Evolutionary conservation across 2,329 filamentous ascomycete genomes (phyloP).

Genomic region (Trichoderma atrobrunneum): DNA sequence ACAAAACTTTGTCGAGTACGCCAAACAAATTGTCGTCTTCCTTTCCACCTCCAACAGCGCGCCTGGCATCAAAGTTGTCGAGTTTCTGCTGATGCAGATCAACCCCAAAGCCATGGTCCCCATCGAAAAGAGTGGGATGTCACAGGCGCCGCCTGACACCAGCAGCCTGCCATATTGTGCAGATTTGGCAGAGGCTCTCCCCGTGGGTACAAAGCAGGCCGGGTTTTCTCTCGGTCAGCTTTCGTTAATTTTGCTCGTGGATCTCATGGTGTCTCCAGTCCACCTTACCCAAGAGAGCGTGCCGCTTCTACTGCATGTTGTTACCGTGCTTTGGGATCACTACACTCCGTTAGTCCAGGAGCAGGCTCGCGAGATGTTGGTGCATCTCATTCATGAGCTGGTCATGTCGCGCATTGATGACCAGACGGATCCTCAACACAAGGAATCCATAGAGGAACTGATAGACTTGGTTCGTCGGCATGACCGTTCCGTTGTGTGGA

Average conservation of each 20-base stretch:
- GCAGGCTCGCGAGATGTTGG: slow-evolving; percentile 94
- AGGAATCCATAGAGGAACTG: slow-evolving; percentile 77
- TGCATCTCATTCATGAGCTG: slow-evolving; percentile 93
- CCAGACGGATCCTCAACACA: slow-evolving; percentile 58
- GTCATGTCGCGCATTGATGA: slow-evolving; percentile 79
- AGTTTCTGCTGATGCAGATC: slow-evolving; percentile 88
- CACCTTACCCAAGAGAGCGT: slow-evolving; percentile 76
- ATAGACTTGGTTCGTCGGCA: slow-evolving; percentile 84
- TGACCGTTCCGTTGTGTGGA: slow-evolving; percentile 83
- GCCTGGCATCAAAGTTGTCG: slow-evolving; percentile 84
- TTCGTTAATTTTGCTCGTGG: slow-evolving; percentile 88
- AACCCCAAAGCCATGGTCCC: slow-evolving; percentile 96
- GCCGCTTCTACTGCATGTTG: slow-evolving; percentile 82
- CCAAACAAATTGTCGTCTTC: slow-evolving; percentile 97
- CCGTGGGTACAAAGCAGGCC: slow-evolving; percentile 85
- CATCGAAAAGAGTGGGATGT: slow-evolving; percentile 71
- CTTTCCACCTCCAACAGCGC: slow-evolving; percentile 73
- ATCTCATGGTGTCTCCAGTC: slow-evolving; percentile 91
- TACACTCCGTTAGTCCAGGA: slow-evolving; percentile 94
- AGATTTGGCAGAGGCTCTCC: slow-evolving; percentile 74
- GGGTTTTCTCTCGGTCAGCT: slow-evolving; percentile 91
- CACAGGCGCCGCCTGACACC: slow-evolving; percentile 70
- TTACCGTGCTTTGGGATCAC: slow-evolving; percentile 95
- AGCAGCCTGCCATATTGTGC: slow-evolving; percentile 82
- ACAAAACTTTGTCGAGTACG: slow-evolving; percentile 97